Conservation (phyloP, 129 eudicot species). For the Flaveria brownii region DNA sequence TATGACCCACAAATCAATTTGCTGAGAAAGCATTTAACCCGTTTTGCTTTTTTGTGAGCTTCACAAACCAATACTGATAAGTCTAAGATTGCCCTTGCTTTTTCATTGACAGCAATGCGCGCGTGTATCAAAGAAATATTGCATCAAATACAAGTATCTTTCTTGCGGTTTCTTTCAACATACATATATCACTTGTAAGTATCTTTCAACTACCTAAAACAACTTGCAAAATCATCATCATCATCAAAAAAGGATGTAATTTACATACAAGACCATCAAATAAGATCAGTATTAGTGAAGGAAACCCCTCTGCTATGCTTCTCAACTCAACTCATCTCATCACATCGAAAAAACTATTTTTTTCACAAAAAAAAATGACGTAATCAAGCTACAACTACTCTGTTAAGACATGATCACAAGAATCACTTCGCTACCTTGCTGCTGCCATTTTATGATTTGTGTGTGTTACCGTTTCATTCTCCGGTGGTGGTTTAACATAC, state of each 20-base stretch:
- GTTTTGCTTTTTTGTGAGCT: too few relatives aligned
- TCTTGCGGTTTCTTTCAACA: neutral
- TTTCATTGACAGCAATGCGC: too few relatives aligned
- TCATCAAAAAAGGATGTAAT: slow-evolving; percentile 22
- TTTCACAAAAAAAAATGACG: slow-evolving; percentile 32
- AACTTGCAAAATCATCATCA: slow-evolving; percentile 18
- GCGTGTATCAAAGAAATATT: too few relatives aligned
- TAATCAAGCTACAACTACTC: slow-evolving; percentile 37
- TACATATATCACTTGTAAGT: neutral
- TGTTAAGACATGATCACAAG: slow-evolving; percentile 12
- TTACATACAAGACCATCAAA: slow-evolving; percentile 30
- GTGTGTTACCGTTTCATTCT: slow-evolving; percentile 9
- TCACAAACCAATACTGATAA: too few relatives aligned
- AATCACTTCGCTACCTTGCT: slow-evolving; percentile 38
- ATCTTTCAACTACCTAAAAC: neutral
- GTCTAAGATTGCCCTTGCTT: too few relatives aligned
- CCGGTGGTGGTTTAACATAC: slow-evolving; percentile 75
- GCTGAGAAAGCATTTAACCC: too few relatives aligned
- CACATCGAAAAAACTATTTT: slow-evolving; percentile 3
- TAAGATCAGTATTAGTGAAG: neutral
- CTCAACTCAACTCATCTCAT: slow-evolving; percentile 1
- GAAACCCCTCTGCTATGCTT: slow-evolving; percentile 8
- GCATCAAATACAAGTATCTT: too few relatives aligned
- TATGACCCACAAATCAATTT: too few relatives aligned
- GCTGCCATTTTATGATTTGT: slow-evolving; percentile 36